phyloP scores from a whole-genome alignment of 1,284 basidiomycete genomes.

The Malassezia vespertilionis region DNA sequence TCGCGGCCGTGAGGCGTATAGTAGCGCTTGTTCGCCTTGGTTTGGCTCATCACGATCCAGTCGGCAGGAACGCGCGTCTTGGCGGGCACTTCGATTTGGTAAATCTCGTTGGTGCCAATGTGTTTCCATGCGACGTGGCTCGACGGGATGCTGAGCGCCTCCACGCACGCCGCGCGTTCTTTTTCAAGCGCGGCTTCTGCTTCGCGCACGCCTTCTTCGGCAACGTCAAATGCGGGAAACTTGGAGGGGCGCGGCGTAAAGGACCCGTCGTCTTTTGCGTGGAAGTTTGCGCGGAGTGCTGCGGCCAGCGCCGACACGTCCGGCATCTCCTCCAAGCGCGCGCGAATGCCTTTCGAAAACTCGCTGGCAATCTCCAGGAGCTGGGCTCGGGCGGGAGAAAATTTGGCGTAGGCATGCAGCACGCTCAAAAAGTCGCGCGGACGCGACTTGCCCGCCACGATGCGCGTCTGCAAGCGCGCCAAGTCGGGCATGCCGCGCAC shows the following conservation, averaged over 20 bases:
- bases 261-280: slow-evolving; percentile 34
- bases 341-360: slow-evolving; percentile 19
- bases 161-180: slow-evolving; percentile 26
- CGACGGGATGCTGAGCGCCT: slow-evolving; percentile 25
- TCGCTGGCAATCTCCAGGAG: slow-evolving; percentile 11
- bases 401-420: slow-evolving; percentile 28
- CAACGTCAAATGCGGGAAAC: slow-evolving; percentile 33
- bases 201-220: slow-evolving; percentile 24
- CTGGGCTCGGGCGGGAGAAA: slow-evolving; percentile 19
- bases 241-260: slow-evolving; percentile 32
- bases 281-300: slow-evolving; percentile 30
- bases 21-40: slow-evolving; percentile 42
- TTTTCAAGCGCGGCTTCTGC: slow-evolving; percentile 33
- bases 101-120: slow-evolving; percentile 46
- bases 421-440: slow-evolving; percentile 41
- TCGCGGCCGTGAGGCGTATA: slow-evolving; percentile 39
- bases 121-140: slow-evolving; percentile 41
- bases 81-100: slow-evolving; percentile 42
- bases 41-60: slow-evolving; percentile 39
- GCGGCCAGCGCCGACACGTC: slow-evolving; percentile 28
- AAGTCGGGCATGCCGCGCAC: slow-evolving; percentile 40
- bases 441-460: slow-evolving; percentile 40
- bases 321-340: slow-evolving; percentile 29
- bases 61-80: slow-evolving; percentile 36
- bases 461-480: slow-evolving; percentile 40